Base-by-base conservation (phyloP, 768 basidiomycete genomes). In the Tulasnella sp. region DNA sequence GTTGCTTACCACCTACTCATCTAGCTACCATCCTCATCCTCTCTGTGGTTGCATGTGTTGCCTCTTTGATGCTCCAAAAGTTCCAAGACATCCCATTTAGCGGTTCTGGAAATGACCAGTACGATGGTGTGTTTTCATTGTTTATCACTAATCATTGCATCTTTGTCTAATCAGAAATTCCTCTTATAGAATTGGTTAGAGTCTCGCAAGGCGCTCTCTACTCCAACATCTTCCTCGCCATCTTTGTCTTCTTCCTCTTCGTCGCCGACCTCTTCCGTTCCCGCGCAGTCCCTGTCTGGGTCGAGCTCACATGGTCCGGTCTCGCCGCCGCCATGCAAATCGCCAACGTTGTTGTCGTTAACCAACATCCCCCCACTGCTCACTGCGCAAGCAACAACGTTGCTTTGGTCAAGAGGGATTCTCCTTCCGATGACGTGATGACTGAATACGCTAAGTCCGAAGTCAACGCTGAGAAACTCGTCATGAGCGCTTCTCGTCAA, bases 241-340 rank as follows among this genome's bases (percentile, higher is more conserved):
- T 35, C 53, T 55, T 54, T 19, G 32, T 54, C 51, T 50, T 47
- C 12, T 56, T 33, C 8, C 49, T 51, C 49, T 31, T 40, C 49
- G 41, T 51, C 31, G 16, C 40, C 37, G 49, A 51, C 39, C 56
- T 57, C 57, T 53, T 58, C 46, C 53, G 58, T 43, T 22, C 57
- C 45, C 13, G 39, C 39, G 24, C 50, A n/a, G 28, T 53, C 33
- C 37, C 53, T 13, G 20, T 54, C 48, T 40, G 57, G 57, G 51
- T 58, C 51, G 53, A 60, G 49, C 39, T 54, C 35, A 13, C 55
- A 48, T 39, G 58, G 37, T 29, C 53, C 28, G 37, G 47, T 41
- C 13, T 57, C 37, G 40, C 56, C 45, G 45, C 28, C 39, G 33
- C 35, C 49, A 28, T 51, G 27, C 25, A 51, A 32, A 20, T 51